Base-by-base conservation (phyloP, 768 basidiomycete genomes). In the Glaciozyma martinii region DNA sequence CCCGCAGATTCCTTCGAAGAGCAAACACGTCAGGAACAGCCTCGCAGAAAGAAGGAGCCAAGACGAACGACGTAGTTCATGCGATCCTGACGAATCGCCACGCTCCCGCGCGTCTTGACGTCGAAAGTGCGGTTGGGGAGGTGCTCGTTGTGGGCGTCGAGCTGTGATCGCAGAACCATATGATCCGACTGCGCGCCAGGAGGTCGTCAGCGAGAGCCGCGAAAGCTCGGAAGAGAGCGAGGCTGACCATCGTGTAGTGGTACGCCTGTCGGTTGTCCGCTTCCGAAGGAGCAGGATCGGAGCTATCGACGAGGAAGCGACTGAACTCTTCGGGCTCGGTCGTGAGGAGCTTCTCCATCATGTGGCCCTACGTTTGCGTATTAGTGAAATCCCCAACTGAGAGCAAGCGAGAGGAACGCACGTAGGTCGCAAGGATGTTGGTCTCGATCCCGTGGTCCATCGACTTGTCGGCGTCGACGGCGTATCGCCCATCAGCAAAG, bases 51-150 rank as follows among this genome's bases (percentile, higher is more conserved):
- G 44, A 15, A 21, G 33, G 53, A 37, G 29, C 30, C 60, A 52
- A 61, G 13, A 61, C 76, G 19, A 13, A 88, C 88, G 78, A 84
- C 82, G 70, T 83, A 88, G 75, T 98, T 97, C 60, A 90, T 79
- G 16, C 87, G 77, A 74, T 98, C 94, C 74, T 88, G 78, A 3
- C 94, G 85, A 54, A 97, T 85, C 0, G 89, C 84, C 30, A 90
- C 76, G 40, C 85, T 87, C 0, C 91, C 92, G 55, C 94, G 83
- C 0, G 94, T 97, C 77, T 99, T 99, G 77, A 98, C 85, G 74
- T 99, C 94, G 71, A 99, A 99, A 1, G 93, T 85, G 33, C 90
- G 91, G 0, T 85, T 86, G 6, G 93, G 93, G 37, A 98, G 78
- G 50, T 88, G 81, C 18, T 77, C 71, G 72, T 97, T 89, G 1